Evolutionary conservation across 2,329 filamentous ascomycete species (phyloP).

Genomic region (Cladophialophora yegresii): DNA sequence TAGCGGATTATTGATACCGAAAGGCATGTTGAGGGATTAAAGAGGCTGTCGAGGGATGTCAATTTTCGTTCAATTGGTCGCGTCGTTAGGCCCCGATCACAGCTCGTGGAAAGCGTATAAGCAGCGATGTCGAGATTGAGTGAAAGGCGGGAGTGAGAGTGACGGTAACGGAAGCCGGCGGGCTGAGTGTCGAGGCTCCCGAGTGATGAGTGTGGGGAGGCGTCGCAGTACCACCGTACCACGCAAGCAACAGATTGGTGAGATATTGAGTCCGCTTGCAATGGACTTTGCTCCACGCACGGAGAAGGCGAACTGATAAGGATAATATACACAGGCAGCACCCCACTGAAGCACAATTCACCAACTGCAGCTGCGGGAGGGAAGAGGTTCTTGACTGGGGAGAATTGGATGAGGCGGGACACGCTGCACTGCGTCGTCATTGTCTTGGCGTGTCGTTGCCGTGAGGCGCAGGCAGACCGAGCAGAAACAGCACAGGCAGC

Average conservation of each 20-base stretch:
- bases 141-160: background rate
- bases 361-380: background rate
- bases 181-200: conserved; percentile 14
- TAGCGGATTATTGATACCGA: conserved; percentile 42
- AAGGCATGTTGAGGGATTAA: conserved; percentile 29
- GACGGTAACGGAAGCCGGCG: conserved; percentile 22
- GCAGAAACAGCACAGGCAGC: no score
- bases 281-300: background rate
- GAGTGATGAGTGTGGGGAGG: conserved; percentile 7
- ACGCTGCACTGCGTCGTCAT: conserved; percentile 14
- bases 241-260: background rate
- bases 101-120: conserved; percentile 8
- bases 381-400: conserved; percentile 1
- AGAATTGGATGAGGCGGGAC: conserved; percentile 15
- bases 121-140: conserved; percentile 15
- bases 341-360: background rate
- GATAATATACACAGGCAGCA: conserved; percentile 20
- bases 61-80: conserved; percentile 17
- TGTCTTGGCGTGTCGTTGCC: conserved; percentile 7
- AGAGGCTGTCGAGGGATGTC: background rate
- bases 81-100: conserved; percentile 6
- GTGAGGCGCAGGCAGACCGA: background rate
- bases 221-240: background rate
- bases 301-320: background rate
- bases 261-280: background rate